Conservation (phyloP, 2,329 filamentous ascomycete genomes). For the Fusarium redolens region DNA sequence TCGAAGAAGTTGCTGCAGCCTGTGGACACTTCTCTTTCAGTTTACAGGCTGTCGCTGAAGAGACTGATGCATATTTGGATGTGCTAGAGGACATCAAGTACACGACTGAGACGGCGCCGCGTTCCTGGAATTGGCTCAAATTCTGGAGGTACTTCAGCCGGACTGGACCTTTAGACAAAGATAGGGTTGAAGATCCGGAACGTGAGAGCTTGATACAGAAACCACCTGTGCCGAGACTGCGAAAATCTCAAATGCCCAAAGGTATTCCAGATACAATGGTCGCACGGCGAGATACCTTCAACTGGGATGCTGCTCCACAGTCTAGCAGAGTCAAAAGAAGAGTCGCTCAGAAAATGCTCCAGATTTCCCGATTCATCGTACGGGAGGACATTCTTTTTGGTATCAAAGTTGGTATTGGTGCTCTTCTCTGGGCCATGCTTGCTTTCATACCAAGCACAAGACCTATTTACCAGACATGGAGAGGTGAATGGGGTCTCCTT, state of each 20-base stretch:
- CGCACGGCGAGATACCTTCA: constrained; percentile 63
- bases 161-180: constrained; percentile 12
- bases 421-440: constrained; percentile 87
- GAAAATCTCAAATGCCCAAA: constrained; percentile 65
- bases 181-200: constrained; percentile 54
- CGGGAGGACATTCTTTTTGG: constrained; percentile 78
- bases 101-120: constrained; percentile 68
- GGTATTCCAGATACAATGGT: constrained; percentile 67
- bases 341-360: constrained; percentile 59
- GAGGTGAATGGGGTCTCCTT: constrained; percentile 95
- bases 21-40: constrained; percentile 97
- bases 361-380: constrained; percentile 59
- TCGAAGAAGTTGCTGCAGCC: constrained; percentile 97
- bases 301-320: constrained; percentile 66
- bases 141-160: constrained; percentile 69
- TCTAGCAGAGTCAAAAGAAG: constrained; percentile 57
- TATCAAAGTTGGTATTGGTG: constrained; percentile 92
- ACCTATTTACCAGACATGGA: constrained; percentile 85
- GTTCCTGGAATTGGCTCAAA: constrained; percentile 86
- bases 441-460: constrained; percentile 84
- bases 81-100: constrained; percentile 88
- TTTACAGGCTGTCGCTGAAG: constrained; percentile 88
- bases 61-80: constrained; percentile 84
- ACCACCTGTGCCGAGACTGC: constrained; percentile 58
- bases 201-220: constrained; percentile 54